Evolutionary conservation across 495 filamentous ascomycete species (phyloP).

Genomic region (Penicillium waksmanii): DNA sequence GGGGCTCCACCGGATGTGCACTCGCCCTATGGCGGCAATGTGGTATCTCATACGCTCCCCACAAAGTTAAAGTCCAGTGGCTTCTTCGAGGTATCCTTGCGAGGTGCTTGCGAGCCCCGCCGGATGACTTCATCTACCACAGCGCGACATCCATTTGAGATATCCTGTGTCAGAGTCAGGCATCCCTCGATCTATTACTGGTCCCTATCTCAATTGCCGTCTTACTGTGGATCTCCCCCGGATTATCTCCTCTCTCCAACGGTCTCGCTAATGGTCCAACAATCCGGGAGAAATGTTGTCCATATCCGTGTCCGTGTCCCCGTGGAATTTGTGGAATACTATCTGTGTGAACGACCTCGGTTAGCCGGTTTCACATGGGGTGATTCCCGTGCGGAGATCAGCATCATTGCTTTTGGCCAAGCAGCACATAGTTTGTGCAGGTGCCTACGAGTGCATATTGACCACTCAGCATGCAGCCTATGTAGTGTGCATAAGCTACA

Average conservation of each 20-base stretch:
- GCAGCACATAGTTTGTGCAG: not conserved
- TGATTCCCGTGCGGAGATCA: constrained; percentile 6
- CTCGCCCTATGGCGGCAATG: constrained; percentile 8
- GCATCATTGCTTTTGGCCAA: constrained; percentile 1
- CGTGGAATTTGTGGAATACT: not conserved
- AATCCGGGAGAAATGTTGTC: constrained; percentile 10
- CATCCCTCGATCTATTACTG: not conserved
- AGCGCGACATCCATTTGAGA: not conserved
- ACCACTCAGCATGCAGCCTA: not conserved
- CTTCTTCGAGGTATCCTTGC: constrained; percentile 38
- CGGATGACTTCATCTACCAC: constrained; percentile 16
- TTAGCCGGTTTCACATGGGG: constrained; percentile 15
- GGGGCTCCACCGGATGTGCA: not conserved
- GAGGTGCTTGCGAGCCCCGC: constrained; percentile 41
- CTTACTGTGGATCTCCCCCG: constrained; percentile 1
- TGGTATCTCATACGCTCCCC: not conserved
- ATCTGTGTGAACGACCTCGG: constrained; percentile 14
- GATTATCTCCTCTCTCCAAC: not conserved
- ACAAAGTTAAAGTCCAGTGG: constrained; percentile 2
- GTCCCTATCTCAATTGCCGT: not conserved
- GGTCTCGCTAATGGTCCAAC: not conserved
- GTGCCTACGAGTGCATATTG: not conserved
- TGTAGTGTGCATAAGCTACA: too few relatives aligned
- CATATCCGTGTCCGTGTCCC: constrained; percentile 2
- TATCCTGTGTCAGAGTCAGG: not conserved